phyloP scores from a whole-genome alignment of 2,329 filamentous ascomycete species.

The Thelonectria olida region DNA sequence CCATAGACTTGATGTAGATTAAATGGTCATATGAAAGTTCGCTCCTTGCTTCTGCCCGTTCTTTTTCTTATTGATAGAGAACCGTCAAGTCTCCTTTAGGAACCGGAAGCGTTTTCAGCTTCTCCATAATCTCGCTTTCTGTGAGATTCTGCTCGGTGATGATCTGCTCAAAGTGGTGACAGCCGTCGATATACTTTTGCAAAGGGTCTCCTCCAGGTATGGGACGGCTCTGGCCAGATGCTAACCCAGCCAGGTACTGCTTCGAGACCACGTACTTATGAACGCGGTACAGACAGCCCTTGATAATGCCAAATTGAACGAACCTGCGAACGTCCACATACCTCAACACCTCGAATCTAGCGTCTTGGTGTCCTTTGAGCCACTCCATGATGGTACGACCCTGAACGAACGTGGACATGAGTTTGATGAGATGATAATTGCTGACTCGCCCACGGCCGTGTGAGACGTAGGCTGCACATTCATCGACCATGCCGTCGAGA shows the following conservation, averaged over 20 bases:
- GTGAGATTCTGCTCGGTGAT: constrained; percentile 78
- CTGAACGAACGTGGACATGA: constrained; percentile 87
- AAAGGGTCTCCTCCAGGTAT: constrained; percentile 59
- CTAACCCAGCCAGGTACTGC: constrained; percentile 66
- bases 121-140: constrained; percentile 75
- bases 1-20: constrained; percentile 39
- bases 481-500: constrained; percentile 77
- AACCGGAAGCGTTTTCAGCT: constrained; percentile 66
- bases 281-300: constrained; percentile 90
- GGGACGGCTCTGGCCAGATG: constrained; percentile 60
- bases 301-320: constrained; percentile 95
- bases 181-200: constrained; percentile 76
- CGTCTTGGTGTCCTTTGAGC: constrained; percentile 78
- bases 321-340: constrained; percentile 90
- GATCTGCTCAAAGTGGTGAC: constrained; percentile 83
- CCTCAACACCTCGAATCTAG: constrained; percentile 70
- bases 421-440: constrained; percentile 76
- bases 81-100: constrained; percentile 63
- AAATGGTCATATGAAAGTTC: constrained; percentile 24
- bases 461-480: constrained; percentile 87
- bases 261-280: constrained; percentile 87
- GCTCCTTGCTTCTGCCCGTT: not conserved
- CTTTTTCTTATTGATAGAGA: constrained; percentile 52
- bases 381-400: constrained; percentile 88
- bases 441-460: constrained; percentile 53